phyloP scores from a whole-genome alignment of 2,329 filamentous ascomycete species.

The Aspergillus proliferans region DNA sequence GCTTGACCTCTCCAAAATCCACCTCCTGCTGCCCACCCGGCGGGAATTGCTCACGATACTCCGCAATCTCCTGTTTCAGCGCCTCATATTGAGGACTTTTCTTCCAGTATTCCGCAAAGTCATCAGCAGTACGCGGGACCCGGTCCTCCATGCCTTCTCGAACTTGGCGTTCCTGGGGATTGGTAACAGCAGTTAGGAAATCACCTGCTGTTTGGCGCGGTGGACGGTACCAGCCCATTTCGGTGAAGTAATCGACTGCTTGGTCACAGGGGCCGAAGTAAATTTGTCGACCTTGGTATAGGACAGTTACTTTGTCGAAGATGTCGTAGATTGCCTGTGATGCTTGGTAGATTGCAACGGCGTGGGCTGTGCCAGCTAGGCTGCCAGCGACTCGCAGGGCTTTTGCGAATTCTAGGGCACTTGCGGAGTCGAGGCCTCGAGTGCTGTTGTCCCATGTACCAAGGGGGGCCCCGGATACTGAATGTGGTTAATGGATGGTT shows the following conservation, averaged over 20 bases:
- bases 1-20: constrained; percentile 27
- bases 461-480: constrained; percentile 30
- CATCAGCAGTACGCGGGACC: constrained; percentile 61
- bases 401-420: constrained; percentile 54
- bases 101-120: constrained; percentile 54
- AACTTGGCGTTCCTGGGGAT: constrained; percentile 53
- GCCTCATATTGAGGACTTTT: constrained; percentile 26
- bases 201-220: constrained; percentile 62
- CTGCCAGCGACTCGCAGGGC: constrained; percentile 47
- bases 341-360: constrained; percentile 55
- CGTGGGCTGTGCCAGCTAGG: constrained; percentile 44
- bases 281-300: constrained; percentile 73
- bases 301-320: constrained; percentile 68
- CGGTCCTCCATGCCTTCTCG: constrained; percentile 54
- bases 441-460: constrained; percentile 45
- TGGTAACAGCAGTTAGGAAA: constrained; percentile 64
- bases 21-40: constrained; percentile 25
- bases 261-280: constrained; percentile 60
- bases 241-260: constrained; percentile 61
- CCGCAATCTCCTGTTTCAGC: constrained; percentile 30
- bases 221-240: constrained; percentile 63
- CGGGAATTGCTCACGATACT: constrained; percentile 28
- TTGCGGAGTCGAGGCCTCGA: constrained; percentile 50
- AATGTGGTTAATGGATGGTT: not conserved
- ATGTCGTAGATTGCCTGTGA: constrained; percentile 50